Conservation (phyloP, 2,329 filamentous ascomycete genomes). For the Hawksworthiomyces lignivorus region DNA sequence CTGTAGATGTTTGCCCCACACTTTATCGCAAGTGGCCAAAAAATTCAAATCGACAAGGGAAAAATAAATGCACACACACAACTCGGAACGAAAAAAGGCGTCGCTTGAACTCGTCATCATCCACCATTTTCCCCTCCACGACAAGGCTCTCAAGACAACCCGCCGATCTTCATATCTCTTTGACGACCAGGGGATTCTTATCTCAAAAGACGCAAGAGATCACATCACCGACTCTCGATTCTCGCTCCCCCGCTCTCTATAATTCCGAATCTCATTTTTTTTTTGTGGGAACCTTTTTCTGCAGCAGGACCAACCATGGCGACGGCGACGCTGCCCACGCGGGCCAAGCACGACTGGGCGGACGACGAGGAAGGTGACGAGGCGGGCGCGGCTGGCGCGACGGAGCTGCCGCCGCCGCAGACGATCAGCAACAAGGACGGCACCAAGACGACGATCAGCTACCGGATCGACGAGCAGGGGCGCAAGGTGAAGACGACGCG, state of each 20-base stretch:
- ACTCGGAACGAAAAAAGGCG: not conserved
- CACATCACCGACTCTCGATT: too few relatives aligned
- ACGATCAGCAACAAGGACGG: constrained; percentile 97
- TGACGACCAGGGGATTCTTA: too few relatives aligned
- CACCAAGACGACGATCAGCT: constrained; percentile 90
- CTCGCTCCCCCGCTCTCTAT: too few relatives aligned
- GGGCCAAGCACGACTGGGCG: constrained; percentile 70
- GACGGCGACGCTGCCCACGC: constrained; percentile 13
- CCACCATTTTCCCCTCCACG: not conserved
- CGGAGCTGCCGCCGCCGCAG: constrained; percentile 72
- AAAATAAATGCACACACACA: not conserved
- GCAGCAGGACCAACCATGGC: constrained; percentile 10
- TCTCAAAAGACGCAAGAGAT: too few relatives aligned
- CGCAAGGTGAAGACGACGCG: constrained; percentile 97
- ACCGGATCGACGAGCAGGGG: constrained; percentile 82
- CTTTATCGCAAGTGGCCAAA: constrained; percentile 11
- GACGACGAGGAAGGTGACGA: constrained; percentile 89
- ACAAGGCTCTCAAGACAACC: too few relatives aligned
- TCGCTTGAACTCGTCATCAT: too few relatives aligned
- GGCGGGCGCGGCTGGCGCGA: constrained; percentile 38
- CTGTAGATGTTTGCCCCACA: constrained; percentile 10
- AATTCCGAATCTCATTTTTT: too few relatives aligned
- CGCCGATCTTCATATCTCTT: too few relatives aligned
- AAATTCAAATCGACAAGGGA: constrained; percentile 8
- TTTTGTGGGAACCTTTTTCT: not conserved